Evolutionary conservation across 345 rosid genomes (phyloP), one percentile per base, ranked within the genome.

Genomic region (Eucalyptus coolabah): DNA sequence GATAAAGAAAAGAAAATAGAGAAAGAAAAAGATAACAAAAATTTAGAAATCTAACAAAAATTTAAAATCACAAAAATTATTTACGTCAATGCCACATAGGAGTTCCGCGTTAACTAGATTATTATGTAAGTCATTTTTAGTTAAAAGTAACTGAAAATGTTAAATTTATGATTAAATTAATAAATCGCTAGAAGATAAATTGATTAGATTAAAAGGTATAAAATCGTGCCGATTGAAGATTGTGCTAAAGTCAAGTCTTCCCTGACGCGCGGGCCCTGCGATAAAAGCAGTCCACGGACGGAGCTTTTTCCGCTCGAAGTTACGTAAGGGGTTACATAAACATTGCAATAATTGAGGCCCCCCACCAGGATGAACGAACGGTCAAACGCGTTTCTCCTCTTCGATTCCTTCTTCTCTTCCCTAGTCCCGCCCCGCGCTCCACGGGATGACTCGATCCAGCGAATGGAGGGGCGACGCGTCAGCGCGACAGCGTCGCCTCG

Each of bases 61-160:
- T 51, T 7, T 18, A 51, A 51, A 51, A 51, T 18, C 9, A 4
- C 26, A 54, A 54, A 56, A 56, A 56, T 12, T 28, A 26, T 60
- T 1, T 1, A 12, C 1, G 1, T 3, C 0, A 3, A 3, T 3
- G 8, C 0, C 32, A 12, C 69, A 0, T 28, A 60, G 8, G 32
- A 60, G 17, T 28, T 13, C 0, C 0, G 17, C 4, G 2, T 6
- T 28, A 16, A 28, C 32, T 12, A 12, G 2, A 60, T 13, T 26
- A 30, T 4, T 3, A 28, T 0, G 2, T 28, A 2, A 23, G 28
- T 3, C 13, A 56, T 56, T 23, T 56, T 56, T 56, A 56, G 1
- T 56, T 8, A 13, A 63, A 63, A 63, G 1, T 1, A 1, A 0
- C 1, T 6, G 8, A 30, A 56, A 56, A 56, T 2, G 5, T 23